Base-by-base conservation (phyloP, 2,329 filamentous ascomycete species). In the Aspergillus fructus region DNA sequence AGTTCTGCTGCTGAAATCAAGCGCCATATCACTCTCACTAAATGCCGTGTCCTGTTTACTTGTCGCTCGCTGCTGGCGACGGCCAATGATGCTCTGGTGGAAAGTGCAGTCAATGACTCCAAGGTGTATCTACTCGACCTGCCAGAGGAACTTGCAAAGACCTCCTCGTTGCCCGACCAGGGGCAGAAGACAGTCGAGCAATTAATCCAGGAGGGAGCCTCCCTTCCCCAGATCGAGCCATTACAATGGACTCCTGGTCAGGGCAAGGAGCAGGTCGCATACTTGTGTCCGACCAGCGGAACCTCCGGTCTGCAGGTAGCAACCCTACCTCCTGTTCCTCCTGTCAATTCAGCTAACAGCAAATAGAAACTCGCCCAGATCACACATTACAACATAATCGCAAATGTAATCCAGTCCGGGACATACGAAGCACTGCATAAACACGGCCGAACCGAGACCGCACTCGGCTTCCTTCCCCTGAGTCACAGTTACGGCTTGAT, bases 351-450 rank as follows among this genome's bases (percentile, higher is more conserved):
- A 6, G 19, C 47, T 40, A 19, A 21, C 12, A 13, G 2, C 15
- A 11, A 40, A 56, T 30, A 37, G 56, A 58, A 58, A 54, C 30
- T 53, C 2, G 56, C 51, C n/a, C 54, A 49, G 6, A 54, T 58
- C n/a, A 49, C 56, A 1, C 56, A 58, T 45, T 58, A 58, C 46
- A 58, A 58, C 37, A 49, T 58, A 37, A 58, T 58, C 33, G 49
- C 50, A 5, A 58, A 58, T n/a, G 47, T 50, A 6, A 47, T 58
- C 3, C 56, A 58, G 41, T 13, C 82, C 85, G 52, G 66, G 13
- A 51, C 51, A 48, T 46, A 42, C 24, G 54, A 56, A 17, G 51
- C 48, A 12, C 47, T 51, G 11, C 48, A 33, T 4, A 56, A 56
- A 30, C 47, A 41, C 2, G 54, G 54, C 13, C 54, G 54, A 4